Base-by-base conservation (phyloP, 2,329 filamentous ascomycete species). In the Sarocladium strictum region DNA sequence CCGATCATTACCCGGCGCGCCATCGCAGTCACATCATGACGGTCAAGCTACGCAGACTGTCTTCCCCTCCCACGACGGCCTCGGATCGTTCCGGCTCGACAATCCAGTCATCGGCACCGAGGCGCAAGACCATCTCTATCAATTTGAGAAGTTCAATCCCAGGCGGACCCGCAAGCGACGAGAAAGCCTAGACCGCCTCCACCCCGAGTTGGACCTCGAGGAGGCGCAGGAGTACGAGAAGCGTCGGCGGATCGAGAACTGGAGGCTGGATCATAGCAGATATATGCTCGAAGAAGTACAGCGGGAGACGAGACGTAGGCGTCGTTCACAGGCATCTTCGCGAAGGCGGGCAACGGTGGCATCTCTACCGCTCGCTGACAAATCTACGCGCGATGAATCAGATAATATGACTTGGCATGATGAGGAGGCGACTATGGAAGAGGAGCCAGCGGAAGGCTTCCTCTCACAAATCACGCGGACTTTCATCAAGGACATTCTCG, bases 211-310 rank as follows among this genome's bases (percentile, higher is more conserved):
- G 43, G 78, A 83, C 55, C 75, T 77, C 35, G 78, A 81, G 40
- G 72, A 75, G 33, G 71, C 77, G 26, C 80, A 85, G 38, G 86
- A 90, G 59, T 75, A 81, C 38, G 90, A 96, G 61, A 86, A 87
- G 65, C 87, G 86, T 65, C 83, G 86, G 62, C 82, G 93, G 57
- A 96, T 99, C 65, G 93, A 97, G 70, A 81, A 83, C 53, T 99
- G 94, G 94, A 83, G 92, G 55, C 72, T 95, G 64, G 93, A 97
- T 64, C 92, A 99, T 67, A 96, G 91, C 68, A 83, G 83, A 56
- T 84, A 90, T 11, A 75, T 99, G 26, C 69, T 97, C 32, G 89
- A 96, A 55, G 90, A 97, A 69, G 92, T 97, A 49, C 89, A 95
- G 69, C 86, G 83, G 58, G 90, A 96, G 70, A 96, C 91, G 54